Percentiles rank a stretch among this genome's conserved stretches.
These are phyloP conservation scores for Wallacemonas collosoma DNA, from an alignment of 208 protist genomes.

Conservation along the genomic window DNA sequence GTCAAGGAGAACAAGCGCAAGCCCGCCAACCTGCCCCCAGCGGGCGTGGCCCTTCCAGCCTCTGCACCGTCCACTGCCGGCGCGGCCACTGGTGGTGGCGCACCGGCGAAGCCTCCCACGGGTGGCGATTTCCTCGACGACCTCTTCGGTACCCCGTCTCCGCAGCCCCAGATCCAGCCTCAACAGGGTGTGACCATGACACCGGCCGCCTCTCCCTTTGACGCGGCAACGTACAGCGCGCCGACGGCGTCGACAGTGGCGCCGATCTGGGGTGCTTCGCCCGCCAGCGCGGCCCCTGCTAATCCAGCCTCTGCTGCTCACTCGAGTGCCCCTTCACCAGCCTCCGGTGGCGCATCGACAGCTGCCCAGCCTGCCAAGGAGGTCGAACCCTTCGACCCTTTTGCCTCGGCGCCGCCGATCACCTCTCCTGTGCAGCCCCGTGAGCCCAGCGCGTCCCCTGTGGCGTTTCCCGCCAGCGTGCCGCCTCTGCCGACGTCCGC, in stretches of 20 bases:
- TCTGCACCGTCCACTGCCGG: not conserved
- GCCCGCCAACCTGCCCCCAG: slow-evolving; percentile 41
- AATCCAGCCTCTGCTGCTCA: not conserved
- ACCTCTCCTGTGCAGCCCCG: slow-evolving; percentile 23
- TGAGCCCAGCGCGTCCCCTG: slow-evolving; percentile 30
- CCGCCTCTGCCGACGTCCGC: slow-evolving; percentile 10
- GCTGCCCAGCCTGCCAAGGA: slow-evolving; percentile 1
- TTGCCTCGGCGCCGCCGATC: slow-evolving; percentile 14
- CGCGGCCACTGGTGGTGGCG: not conserved
- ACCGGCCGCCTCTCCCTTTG: slow-evolving; percentile 23
- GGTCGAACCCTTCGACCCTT: slow-evolving; percentile 20
- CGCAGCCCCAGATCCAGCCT: slow-evolving; percentile 11
- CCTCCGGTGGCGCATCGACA: not conserved
- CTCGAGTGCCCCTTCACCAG: not conserved
- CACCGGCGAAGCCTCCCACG: not conserved
- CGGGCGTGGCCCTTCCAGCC: slow-evolving; percentile 20
- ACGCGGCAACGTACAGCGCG: slow-evolving; percentile 24
- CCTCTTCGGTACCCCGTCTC: slow-evolving; percentile 60
- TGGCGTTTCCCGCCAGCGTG: not conserved
- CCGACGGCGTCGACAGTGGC: slow-evolving; percentile 38
- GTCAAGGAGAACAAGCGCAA: slow-evolving; percentile 71
- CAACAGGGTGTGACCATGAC: slow-evolving; percentile 20
- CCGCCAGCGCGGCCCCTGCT: slow-evolving; percentile 1
- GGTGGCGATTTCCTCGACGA: slow-evolving; percentile 69
- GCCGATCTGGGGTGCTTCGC: slow-evolving; percentile 40